A percentile compares a stretch with the other conserved stretches of the same genome.
Conservation (phyloP, 192 early-diverging fungal genomes). For the Podila verticillata region DNA sequence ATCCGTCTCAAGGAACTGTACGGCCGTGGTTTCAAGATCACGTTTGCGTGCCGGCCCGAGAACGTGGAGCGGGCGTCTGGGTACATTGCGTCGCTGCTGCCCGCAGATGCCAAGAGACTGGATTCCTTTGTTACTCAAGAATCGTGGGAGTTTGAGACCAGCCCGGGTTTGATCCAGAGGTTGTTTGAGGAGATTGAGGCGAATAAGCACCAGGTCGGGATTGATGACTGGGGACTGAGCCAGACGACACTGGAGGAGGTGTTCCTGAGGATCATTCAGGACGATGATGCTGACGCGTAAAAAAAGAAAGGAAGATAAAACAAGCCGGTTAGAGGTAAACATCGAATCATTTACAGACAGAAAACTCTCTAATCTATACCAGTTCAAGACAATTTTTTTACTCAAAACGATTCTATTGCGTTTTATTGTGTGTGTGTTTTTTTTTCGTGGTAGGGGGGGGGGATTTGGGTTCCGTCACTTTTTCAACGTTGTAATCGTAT, state of each 20-base stretch:
- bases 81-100: conserved; percentile 63
- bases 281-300: conserved; percentile 56
- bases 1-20: conserved; percentile 73
- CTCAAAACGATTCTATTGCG: no score
- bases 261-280: conserved; percentile 69
- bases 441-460: no score
- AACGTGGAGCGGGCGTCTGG: conserved; percentile 55
- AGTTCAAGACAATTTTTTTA: no score
- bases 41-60: conserved; percentile 56
- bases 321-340: background rate
- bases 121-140: conserved; percentile 64
- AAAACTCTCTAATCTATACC: no score
- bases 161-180: conserved; percentile 56
- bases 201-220: conserved; percentile 62
- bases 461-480: no score
- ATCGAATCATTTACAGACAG: background rate
- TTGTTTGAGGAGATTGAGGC: conserved; percentile 72
- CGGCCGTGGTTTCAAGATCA: conserved; percentile 76
- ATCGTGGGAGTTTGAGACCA: conserved; percentile 73
- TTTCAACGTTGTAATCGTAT: no score
- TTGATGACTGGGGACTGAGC: conserved; percentile 77
- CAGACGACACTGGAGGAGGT: conserved; percentile 79
- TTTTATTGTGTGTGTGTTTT: no score
- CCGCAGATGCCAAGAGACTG: conserved; percentile 54
- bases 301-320: background rate